Evolutionary conservation across 331 rosid genomes (phyloP).

Genomic region (Phaseolus coccineus): DNA sequence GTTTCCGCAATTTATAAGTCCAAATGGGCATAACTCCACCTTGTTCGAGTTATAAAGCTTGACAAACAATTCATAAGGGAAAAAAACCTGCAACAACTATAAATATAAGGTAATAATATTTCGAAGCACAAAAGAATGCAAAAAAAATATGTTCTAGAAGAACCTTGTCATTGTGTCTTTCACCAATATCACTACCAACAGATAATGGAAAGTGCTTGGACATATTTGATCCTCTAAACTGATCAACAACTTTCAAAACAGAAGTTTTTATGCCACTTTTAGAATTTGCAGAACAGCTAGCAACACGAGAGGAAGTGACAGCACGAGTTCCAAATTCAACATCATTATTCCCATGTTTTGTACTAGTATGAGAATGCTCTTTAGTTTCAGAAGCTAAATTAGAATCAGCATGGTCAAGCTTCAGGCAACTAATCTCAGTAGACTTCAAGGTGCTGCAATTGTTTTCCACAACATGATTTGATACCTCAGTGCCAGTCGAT

Average conservation of each 20-base stretch:
- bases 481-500: constrained; percentile 47
- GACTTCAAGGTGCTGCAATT: constrained; percentile 48
- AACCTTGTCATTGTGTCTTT: constrained; percentile 79
- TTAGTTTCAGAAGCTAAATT: constrained; percentile 51
- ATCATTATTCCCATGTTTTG: constrained; percentile 52
- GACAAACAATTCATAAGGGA: constrained; percentile 79
- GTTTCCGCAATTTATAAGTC: constrained; percentile 92
- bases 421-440: constrained; percentile 40
- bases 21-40: constrained; percentile 76
- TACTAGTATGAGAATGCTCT: constrained; percentile 42
- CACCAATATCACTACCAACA: constrained; percentile 59
- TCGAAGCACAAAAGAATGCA: background rate
- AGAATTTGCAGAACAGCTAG: constrained; percentile 57
- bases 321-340: constrained; percentile 42
- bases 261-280: constrained; percentile 75
- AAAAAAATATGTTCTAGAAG: constrained; percentile 36
- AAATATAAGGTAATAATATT: constrained; percentile 34
- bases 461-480: constrained; percentile 52
- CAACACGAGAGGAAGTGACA: constrained; percentile 56
- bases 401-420: constrained; percentile 48
- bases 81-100: constrained; percentile 65
- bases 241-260: constrained; percentile 80
- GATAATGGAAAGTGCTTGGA: constrained; percentile 55
- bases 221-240: constrained; percentile 77
- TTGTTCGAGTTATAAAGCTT: constrained; percentile 82